phyloP scores from a whole-genome alignment of 2,329 filamentous ascomycete genomes.

The Cucurbitaria berberidis region DNA sequence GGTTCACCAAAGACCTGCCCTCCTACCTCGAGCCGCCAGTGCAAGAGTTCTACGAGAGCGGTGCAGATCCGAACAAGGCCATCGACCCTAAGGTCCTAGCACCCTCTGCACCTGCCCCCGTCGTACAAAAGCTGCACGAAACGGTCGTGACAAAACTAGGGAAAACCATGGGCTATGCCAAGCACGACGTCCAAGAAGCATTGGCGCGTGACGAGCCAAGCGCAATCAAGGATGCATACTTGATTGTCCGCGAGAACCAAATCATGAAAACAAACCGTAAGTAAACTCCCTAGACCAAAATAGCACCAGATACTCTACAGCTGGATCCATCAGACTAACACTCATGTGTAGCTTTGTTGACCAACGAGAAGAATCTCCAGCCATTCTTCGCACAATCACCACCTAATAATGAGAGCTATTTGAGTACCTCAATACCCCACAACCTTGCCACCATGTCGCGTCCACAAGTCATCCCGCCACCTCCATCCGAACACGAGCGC shows the following conservation, averaged over 20 bases:
- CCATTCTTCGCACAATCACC: constrained; percentile 64
- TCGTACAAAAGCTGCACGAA: constrained; percentile 89
- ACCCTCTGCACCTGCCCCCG: constrained; percentile 70
- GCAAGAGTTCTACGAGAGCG: constrained; percentile 91
- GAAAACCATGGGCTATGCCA: constrained; percentile 97
- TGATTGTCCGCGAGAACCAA: constrained; percentile 97
- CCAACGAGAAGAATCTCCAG: constrained; percentile 57
- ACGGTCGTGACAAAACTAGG: constrained; percentile 94
- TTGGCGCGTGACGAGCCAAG: constrained; percentile 91
- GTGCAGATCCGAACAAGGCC: constrained; percentile 89
- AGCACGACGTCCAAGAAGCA: constrained; percentile 92
- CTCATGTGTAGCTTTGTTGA: constrained; percentile 58
- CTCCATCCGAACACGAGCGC: constrained; percentile 46
- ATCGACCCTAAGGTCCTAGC: constrained; percentile 84
- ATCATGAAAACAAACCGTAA: constrained; percentile 93
- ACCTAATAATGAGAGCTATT: constrained; percentile 54
- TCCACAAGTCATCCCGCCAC: constrained; percentile 37
- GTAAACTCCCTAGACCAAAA: constrained; percentile 48
- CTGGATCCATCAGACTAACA: constrained; percentile 19
- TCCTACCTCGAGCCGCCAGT: constrained; percentile 84
- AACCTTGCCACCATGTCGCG: constrained; percentile 41
- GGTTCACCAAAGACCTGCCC: constrained; percentile 89
- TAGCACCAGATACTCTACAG: too few relatives aligned
- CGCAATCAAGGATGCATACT: constrained; percentile 97
- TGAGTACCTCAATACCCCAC: constrained; percentile 42